Percentiles rank a stretch among this genome's conserved stretches.
Conservation (phyloP, 192 early-diverging fungal species). For the Lunasporangiospora selenospora region DNA sequence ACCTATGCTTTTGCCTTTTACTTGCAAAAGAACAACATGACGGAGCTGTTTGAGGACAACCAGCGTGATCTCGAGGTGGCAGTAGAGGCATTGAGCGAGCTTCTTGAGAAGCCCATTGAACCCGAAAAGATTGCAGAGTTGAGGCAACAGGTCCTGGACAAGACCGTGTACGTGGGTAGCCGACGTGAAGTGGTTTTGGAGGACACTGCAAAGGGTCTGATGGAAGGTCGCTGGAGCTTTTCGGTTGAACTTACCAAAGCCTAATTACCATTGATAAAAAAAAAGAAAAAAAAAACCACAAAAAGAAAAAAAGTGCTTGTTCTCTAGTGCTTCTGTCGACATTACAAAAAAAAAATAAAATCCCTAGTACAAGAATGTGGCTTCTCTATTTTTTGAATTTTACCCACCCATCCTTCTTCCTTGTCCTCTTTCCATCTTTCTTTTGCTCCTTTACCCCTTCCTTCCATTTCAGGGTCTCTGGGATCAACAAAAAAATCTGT, state of each 20-base stretch:
- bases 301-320: neutral
- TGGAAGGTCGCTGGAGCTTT: constrained; percentile 85
- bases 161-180: constrained; percentile 89
- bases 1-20: constrained; percentile 98
- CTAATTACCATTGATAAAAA: constrained; percentile 6
- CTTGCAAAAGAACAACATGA: constrained; percentile 83
- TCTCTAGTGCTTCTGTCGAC: neutral
- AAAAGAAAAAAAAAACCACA: neutral
- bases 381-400: constrained; percentile 2
- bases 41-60: constrained; percentile 96
- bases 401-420: neutral
- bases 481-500: neutral
- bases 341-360: neutral
- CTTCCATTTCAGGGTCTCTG: neutral
- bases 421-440: neutral
- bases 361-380: neutral
- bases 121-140: constrained; percentile 78
- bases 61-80: constrained; percentile 99
- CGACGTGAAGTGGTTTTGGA: constrained; percentile 89
- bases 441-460: neutral
- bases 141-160: constrained; percentile 90
- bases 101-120: constrained; percentile 88
- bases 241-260: constrained; percentile 54
- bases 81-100: constrained; percentile 90
- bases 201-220: constrained; percentile 90